These are phyloP conservation scores for Aspergillus asperescens DNA, from an alignment of 495 filamentous ascomycete genomes.

Conservation along the genomic window DNA sequence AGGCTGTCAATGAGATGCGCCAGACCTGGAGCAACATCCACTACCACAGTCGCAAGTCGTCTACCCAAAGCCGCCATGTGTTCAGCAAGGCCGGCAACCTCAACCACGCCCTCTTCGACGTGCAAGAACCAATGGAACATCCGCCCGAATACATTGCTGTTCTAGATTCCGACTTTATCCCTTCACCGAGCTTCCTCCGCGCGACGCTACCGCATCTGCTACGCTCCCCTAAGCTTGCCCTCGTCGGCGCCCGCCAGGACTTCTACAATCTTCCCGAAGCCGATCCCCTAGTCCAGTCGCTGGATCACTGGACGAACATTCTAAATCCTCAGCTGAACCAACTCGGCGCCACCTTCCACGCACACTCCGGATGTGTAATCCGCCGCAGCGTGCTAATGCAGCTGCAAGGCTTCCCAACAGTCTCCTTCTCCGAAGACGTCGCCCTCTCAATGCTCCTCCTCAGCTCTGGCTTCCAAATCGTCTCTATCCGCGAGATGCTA, in stretches of 20 bases:
- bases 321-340: too few species aligned
- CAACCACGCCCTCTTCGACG: slow-evolving; percentile 41
- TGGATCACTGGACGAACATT: slow-evolving; percentile 20
- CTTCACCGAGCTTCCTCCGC: slow-evolving; percentile 48
- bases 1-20: too few species aligned
- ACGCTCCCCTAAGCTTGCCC: slow-evolving; percentile 41
- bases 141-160: slow-evolving; percentile 45
- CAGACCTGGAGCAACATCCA: too few species aligned
- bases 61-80: slow-evolving; percentile 32
- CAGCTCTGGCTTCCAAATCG: too few species aligned
- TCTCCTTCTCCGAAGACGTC: too few species aligned
- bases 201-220: slow-evolving; percentile 45
- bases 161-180: slow-evolving; percentile 56
- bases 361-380: too few species aligned
- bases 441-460: too few species aligned
- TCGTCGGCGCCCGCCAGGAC: slow-evolving; percentile 49
- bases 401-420: too few species aligned
- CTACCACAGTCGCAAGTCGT: neutral
- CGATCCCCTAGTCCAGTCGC: slow-evolving; percentile 46
- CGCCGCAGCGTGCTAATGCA: too few species aligned
- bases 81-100: slow-evolving; percentile 53
- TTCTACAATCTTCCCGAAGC: slow-evolving; percentile 51
- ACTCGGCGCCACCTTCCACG: too few species aligned
- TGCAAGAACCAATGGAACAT: slow-evolving; percentile 31
- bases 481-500: too few species aligned